Evolutionary conservation across 2,329 filamentous ascomycete species (phyloP).

Genomic region (Penicillium sp.): DNA sequence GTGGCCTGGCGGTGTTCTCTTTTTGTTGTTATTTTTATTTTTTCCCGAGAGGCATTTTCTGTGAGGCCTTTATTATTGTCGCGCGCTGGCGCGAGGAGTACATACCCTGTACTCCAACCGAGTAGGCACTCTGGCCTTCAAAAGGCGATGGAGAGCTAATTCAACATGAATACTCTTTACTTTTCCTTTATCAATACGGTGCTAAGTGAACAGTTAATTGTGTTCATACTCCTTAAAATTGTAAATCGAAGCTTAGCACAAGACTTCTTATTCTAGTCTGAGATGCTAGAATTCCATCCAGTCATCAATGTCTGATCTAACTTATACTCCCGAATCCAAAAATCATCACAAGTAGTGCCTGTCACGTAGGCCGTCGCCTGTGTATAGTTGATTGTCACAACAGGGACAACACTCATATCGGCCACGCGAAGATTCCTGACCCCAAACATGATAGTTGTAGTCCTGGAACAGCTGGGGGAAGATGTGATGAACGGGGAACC

Average conservation of each 20-base stretch:
- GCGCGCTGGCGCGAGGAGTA: not conserved
- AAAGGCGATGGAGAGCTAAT: not conserved
- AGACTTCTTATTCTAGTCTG: not conserved
- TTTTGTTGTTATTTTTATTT: not conserved
- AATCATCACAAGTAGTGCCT: constrained; percentile 55
- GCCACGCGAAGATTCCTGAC: constrained; percentile 42
- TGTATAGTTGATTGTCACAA: constrained; percentile 51
- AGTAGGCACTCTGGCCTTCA: not conserved
- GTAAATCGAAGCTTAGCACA: not conserved
- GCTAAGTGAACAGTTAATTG: too few relatives aligned
- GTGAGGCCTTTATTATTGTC: not conserved
- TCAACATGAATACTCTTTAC: not conserved
- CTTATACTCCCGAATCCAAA: constrained; percentile 48
- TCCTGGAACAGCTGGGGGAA: constrained; percentile 40
- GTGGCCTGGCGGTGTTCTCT: constrained; percentile 16
- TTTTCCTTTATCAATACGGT: not conserved
- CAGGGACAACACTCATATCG: constrained; percentile 47
- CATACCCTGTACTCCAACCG: not conserved
- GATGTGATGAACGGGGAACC: constrained; percentile 47
- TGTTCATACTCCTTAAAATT: not conserved
- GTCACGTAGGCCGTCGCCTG: constrained; percentile 58
- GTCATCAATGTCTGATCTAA: constrained; percentile 23
- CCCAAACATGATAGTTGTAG: constrained; percentile 45
- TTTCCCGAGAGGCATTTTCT: not conserved
- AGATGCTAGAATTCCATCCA: not conserved